These are phyloP conservation scores for Biancaea sappan DNA, from an alignment of 306 rosid species.

Conservation along the genomic window DNA sequence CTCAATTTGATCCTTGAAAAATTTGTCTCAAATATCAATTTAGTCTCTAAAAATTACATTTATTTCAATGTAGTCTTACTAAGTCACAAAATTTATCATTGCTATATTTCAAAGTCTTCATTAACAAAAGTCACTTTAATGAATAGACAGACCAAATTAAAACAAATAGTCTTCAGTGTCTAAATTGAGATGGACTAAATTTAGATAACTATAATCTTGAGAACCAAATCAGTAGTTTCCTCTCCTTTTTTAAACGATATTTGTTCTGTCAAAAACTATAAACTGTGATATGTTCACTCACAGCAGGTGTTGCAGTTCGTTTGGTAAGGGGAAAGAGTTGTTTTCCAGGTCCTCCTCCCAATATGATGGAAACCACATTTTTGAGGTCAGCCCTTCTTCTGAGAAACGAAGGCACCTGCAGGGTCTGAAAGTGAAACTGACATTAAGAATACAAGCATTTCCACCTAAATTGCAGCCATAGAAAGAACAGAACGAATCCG, in stretches of 20 bases:
- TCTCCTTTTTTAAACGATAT: too few species aligned
- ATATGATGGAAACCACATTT: constrained; percentile 77
- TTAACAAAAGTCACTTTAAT: too few species aligned
- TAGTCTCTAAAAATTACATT: too few species aligned
- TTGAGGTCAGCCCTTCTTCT: constrained; percentile 69
- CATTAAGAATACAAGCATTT: constrained; percentile 13
- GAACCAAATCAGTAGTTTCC: neutral
- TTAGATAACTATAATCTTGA: too few species aligned
- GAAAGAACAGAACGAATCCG: too few species aligned
- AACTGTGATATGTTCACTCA: constrained; percentile 33
- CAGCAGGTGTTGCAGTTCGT: constrained; percentile 75
- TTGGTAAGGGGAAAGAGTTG: constrained; percentile 88
- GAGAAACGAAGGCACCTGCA: constrained; percentile 58
- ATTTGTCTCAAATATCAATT: too few species aligned
- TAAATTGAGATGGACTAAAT: too few species aligned
- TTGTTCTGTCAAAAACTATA: neutral
- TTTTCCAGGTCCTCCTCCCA: constrained; percentile 88
- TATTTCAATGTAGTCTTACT: too few species aligned
- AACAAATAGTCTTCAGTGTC: too few species aligned
- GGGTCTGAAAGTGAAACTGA: constrained; percentile 50
- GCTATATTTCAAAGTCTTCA: too few species aligned
- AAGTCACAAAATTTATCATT: too few species aligned
- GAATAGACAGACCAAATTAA: too few species aligned
- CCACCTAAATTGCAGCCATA: constrained; percentile 18
- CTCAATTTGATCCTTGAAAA: neutral